Evolutionary conservation across 1,284 basidiomycete genomes (phyloP).

Genomic region (Cystobasidium sp.): DNA sequence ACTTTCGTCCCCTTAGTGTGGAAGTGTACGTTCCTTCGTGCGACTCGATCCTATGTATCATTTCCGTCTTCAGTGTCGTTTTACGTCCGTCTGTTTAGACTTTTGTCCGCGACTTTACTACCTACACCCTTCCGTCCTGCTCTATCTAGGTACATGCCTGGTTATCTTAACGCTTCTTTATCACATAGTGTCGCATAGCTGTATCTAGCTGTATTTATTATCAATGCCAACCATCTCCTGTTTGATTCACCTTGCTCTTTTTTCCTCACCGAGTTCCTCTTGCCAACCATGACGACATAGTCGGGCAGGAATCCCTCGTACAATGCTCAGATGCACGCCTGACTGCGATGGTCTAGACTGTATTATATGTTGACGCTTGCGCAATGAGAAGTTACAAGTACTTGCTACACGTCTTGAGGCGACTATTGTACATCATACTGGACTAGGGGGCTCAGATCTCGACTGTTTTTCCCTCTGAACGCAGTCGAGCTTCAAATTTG

Average conservation of each 20-base stretch:
- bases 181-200: neutral
- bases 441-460: neutral
- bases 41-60: no score
- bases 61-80: no score
- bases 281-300: neutral
- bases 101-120: no score
- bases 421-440: neutral
- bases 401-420: conserved; percentile 1
- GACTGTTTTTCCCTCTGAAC: conserved; percentile 59
- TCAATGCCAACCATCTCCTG: conserved; percentile 1
- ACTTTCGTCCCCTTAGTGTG: no score
- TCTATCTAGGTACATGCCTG: neutral
- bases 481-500: conserved; percentile 82
- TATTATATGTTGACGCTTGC: neutral
- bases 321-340: no score
- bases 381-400: neutral
- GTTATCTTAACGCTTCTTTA: neutral
- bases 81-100: no score
- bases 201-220: conserved; percentile 5
- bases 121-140: neutral
- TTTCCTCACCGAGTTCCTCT: neutral
- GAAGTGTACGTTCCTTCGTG: no score
- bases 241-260: neutral
- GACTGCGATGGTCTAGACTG: no score
- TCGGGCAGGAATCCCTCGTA: no score